Conservation (phyloP, 1,284 basidiomycete genomes). For the Cryptococcus hybrid region DNA sequence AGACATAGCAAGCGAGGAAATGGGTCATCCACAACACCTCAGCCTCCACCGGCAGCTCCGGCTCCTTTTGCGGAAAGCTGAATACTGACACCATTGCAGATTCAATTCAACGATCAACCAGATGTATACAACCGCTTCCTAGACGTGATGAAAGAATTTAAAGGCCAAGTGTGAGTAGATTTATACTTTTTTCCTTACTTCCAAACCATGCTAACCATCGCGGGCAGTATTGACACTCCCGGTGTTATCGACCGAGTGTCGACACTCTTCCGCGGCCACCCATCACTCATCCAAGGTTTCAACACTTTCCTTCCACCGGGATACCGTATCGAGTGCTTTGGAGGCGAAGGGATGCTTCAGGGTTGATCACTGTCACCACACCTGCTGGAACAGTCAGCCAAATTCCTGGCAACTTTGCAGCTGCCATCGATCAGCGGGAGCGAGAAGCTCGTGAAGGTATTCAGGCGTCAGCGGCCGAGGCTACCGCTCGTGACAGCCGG, state of each 20-base stretch:
- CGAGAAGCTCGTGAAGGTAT: constrained; percentile 20
- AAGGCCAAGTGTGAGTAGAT: constrained; percentile 79
- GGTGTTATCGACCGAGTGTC: constrained; percentile 98
- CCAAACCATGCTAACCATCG: too few species aligned
- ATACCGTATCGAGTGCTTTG: constrained; percentile 85
- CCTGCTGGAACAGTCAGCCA: constrained; percentile 77
- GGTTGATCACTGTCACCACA: constrained; percentile 91
- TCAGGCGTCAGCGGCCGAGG: constrained; percentile 3
- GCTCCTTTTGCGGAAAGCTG: background rate
- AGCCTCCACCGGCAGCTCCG: constrained; percentile 12
- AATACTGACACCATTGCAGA: constrained; percentile 30
- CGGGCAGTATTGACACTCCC: constrained; percentile 90
- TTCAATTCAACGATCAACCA: constrained; percentile 85
- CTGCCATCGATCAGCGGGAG: constrained; percentile 36
- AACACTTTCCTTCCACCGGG: constrained; percentile 98
- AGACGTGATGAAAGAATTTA: constrained; percentile 99
- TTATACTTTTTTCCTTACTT: background rate
- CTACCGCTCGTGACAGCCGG: constrained; percentile 9
- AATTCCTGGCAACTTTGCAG: constrained; percentile 50
- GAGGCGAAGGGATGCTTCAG: constrained; percentile 58
- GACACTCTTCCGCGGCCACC: constrained; percentile 90
- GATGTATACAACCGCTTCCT: constrained; percentile 97
- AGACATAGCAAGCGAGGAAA: background rate
- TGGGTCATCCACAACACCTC: background rate
- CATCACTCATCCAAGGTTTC: constrained; percentile 93